A percentile compares a stretch with the other conserved stretches of the same genome.
phyloP scores from a whole-genome alignment of 2,329 filamentous ascomycete species.

The Coniella lustricola region DNA sequence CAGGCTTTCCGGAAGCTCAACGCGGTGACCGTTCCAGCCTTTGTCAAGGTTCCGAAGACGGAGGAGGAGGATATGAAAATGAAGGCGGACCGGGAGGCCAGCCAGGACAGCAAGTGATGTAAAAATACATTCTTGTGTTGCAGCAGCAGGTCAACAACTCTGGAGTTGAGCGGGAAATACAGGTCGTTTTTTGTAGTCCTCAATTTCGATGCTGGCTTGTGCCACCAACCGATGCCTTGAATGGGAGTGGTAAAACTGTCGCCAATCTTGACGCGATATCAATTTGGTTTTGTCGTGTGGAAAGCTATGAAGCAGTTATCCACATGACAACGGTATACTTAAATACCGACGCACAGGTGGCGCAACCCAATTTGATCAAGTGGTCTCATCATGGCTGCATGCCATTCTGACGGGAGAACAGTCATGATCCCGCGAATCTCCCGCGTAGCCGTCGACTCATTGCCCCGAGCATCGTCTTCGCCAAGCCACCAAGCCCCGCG shows the following conservation, averaged over 20 bases:
- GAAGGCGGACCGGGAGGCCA: conserved; percentile 23
- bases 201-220: no score
- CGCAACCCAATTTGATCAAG: conserved; percentile 17
- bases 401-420: conserved; percentile 19
- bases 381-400: conserved; percentile 20
- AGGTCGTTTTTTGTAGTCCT: no score
- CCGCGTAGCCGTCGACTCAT: conserved; percentile 19
- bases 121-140: background rate
- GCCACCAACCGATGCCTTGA: no score
- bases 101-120: background rate
- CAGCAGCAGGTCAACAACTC: no score
- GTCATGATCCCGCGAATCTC: conserved; percentile 22
- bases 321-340: background rate
- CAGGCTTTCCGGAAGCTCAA: conserved; percentile 31
- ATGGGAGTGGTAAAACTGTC: no score
- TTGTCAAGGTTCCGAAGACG: conserved; percentile 29
- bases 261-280: no score
- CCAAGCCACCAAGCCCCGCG: conserved; percentile 23
- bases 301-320: no score
- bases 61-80: conserved; percentile 29
- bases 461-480: conserved; percentile 6
- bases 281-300: no score
- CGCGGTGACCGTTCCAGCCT: conserved; percentile 26
- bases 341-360: no score
- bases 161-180: no score